Evolutionary conservation across 306 rosid species (phyloP).

Genomic region (Cotoneaster glaucophyllus): DNA sequence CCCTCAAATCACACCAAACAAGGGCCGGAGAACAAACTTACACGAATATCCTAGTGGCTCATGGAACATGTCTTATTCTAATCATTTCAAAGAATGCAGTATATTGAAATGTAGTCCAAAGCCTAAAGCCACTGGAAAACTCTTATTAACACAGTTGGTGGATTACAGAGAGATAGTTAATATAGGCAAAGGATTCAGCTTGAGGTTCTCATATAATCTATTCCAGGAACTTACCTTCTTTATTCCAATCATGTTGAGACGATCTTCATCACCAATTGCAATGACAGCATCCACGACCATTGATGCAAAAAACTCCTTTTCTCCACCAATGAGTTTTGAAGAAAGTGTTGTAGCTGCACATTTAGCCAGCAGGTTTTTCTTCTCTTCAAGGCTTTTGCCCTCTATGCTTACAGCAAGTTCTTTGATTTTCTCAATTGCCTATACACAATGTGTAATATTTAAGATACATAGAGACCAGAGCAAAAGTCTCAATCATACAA

Average conservation of each 20-base stretch:
- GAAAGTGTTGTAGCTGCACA: constrained; percentile 99
- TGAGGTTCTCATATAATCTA: background rate
- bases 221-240: constrained; percentile 56
- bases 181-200: background rate
- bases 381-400: constrained; percentile 91
- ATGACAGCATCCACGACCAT: constrained; percentile 94
- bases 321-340: constrained; percentile 97
- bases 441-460: background rate
- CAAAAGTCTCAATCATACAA: background rate
- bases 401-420: constrained; percentile 86
- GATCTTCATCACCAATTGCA: constrained; percentile 83
- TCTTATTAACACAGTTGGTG: background rate
- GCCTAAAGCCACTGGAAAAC: background rate
- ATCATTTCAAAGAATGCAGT: background rate
- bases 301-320: constrained; percentile 89
- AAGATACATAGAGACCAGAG: background rate
- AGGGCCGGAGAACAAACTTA: background rate
- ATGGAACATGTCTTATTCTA: background rate
- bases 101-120: background rate
- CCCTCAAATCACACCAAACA: background rate
- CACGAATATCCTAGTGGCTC: background rate
- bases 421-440: constrained; percentile 87
- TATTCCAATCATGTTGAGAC: constrained; percentile 95
- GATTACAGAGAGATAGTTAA: background rate
- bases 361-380: constrained; percentile 77